Conservation (phyloP, 257 asterid species). For the Solanum chmielewskii region DNA sequence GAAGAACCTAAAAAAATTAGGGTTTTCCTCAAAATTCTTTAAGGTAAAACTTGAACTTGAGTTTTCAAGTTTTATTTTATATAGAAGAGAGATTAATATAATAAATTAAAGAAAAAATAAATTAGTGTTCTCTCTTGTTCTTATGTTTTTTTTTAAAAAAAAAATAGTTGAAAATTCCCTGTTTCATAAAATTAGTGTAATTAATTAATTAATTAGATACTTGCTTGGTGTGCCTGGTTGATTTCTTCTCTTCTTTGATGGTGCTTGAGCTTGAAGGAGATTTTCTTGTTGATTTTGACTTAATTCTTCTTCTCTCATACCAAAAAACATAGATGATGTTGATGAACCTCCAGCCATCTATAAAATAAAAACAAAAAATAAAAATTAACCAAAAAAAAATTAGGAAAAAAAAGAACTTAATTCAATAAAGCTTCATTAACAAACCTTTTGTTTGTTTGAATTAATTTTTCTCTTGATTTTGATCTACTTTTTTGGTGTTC, state of each 20-base stretch:
- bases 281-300: slow-evolving; percentile 11
- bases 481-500: background rate
- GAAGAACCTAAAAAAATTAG: background rate
- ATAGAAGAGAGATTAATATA: background rate
- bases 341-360: background rate
- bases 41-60: background rate
- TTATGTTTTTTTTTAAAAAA: background rate
- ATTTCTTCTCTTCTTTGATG: slow-evolving; percentile 42
- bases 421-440: background rate
- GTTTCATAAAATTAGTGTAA: background rate
- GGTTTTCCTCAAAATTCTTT: background rate
- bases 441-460: background rate
- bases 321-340: background rate
- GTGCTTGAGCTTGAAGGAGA: slow-evolving; percentile 15
- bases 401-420: background rate
- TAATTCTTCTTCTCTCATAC: background rate
- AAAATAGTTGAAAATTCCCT: background rate
- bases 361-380: background rate
- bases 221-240: slow-evolving; percentile 85
- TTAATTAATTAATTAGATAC: slow-evolving; percentile 12
- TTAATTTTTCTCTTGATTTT: background rate
- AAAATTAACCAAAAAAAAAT: background rate
- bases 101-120: background rate
- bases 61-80: background rate
- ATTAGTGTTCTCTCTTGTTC: background rate